Base-by-base conservation (phyloP, 1,284 basidiomycete species). In the Farysia itapuensis region DNA sequence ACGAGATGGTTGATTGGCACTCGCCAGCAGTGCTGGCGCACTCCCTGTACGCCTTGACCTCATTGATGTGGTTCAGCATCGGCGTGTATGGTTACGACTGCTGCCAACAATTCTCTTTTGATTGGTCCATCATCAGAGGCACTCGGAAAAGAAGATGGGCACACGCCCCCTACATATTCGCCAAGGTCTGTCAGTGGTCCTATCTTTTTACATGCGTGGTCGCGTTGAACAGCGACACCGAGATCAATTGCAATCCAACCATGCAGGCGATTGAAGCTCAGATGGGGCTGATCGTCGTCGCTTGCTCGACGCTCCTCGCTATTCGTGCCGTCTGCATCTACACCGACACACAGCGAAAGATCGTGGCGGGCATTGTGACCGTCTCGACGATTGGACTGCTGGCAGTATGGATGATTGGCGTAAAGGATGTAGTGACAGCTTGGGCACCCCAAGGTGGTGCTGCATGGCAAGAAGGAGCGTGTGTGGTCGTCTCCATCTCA, bases 341-440 rank as follows among this genome's bases (percentile, higher is more conserved):
- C 24, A 36, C 42, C 4, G 64, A 53, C 22, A 46, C 33, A 19
- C 32, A 45, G 7, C 25, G 51, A 4, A 53, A 23, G 11, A 40
- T 28, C 12, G 49, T 66, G 6, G 40, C 51, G 18, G 35, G 32
- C n/a, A 21, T 50, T 22, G 29, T 69, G 22, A 38, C 30, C 30
- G n/a, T 51, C 25, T 35, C 67, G 45, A 52, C 51, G 6, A 25
- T 53, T 2, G 63, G 53, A 11, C 29, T 64, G 31, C 40, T 65
- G 1, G 63, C 51, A 9, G 54, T 52, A 13, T 69, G 66, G 66
- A 59, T 64, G 59, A 44, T 52, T 28, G 66, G 66, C 14, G 58
- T 64, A 4, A 43, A 25, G 14, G 64, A 60, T 25, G 26, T 49
- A 25, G 29, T 42, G 3, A 54, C 58, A 3, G 38, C 30, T 0